Base-by-base conservation (phyloP, 2,329 filamentous ascomycete species). In the Exophiala calicioides region DNA sequence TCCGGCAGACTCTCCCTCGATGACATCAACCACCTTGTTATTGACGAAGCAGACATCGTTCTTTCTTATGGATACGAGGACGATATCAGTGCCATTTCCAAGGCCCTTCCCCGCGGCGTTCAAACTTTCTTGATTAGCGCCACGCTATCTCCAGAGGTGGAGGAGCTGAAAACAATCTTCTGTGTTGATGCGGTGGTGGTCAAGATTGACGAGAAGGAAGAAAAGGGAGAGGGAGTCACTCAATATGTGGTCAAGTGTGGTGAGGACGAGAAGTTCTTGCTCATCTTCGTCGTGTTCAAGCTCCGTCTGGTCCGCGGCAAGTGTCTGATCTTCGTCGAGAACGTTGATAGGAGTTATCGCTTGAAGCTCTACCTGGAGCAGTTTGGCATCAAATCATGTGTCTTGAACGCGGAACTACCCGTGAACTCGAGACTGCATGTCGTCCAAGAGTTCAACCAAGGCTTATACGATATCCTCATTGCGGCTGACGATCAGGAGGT, bases 401-500 rank as follows among this genome's bases (percentile, higher is more conserved):
- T 96, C 20, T 73, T 98, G 30, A 98, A 98, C 70, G 93, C 89
- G 1, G 91, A 98, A 64, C 71, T 98, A 26, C 93, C 93, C 0
- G 84, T 97, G 56, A 96, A 96, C 62, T 93, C 88, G 1, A 79
- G 93, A 50, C 82, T 96, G 29, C 91, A 98, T 64, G 90, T 95
- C 2, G 91, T 98, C 2, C 87, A 97, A 60, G 90, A 97, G 66
- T 98, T 98, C 71, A 98, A 97, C 73, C 87, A 88, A 68, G 88
- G 88, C 42, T 84, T 97, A 5, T 98, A 98, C 75, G 91, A 98
- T 60, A 96, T 97, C 53, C 90, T 98, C 58, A 95, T 98, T 60
- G 93, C 93, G 1, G 90, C 89, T 1, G 93, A 98, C 60, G 90
- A 95, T 64, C 85, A 87, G 56, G 90, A 95, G 63, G 80, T 94